Percentiles rank a stretch among this genome's conserved stretches.
These are phyloP conservation scores for Aspergillus pseudoterreus DNA, from an alignment of 2,329 filamentous ascomycete genomes.

Conservation along the genomic window DNA sequence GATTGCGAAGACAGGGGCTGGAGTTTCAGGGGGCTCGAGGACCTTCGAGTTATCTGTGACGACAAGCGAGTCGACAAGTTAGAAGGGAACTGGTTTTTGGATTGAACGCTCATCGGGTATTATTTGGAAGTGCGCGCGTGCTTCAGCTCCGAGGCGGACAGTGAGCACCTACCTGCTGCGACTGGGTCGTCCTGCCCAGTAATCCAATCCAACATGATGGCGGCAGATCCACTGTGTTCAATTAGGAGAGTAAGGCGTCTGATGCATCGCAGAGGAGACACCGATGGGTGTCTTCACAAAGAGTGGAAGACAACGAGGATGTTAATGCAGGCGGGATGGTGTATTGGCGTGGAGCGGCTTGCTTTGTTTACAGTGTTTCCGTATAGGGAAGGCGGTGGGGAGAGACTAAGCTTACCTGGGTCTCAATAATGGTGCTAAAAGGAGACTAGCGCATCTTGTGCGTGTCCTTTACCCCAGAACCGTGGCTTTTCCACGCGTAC, in stretches of 20 bases:
- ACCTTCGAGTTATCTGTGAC: slow-evolving; percentile 48
- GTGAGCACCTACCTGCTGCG: slow-evolving; percentile 24
- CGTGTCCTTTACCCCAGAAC: no score
- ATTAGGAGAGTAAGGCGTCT: slow-evolving; percentile 9
- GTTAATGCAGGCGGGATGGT: slow-evolving; percentile 5
- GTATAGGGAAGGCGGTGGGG: not conserved
- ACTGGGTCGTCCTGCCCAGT: slow-evolving; percentile 26
- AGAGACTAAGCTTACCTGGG: no score
- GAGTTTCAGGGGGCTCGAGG: slow-evolving; percentile 59
- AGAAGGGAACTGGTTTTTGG: slow-evolving; percentile 1
- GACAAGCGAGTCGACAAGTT: slow-evolving; percentile 11
- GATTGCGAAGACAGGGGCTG: slow-evolving; percentile 63
- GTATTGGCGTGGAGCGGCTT: slow-evolving; percentile 25
- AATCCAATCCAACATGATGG: slow-evolving; percentile 34
- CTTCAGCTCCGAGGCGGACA: slow-evolving; percentile 8
- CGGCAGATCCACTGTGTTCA: slow-evolving; percentile 10
- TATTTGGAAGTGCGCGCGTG: not conserved
- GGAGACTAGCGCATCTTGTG: no score
- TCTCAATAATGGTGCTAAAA: no score
- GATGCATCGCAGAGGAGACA: slow-evolving; percentile 15
- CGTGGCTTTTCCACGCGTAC: no score
- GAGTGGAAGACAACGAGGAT: not conserved
- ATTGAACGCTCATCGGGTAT: no score
- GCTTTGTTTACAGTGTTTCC: slow-evolving; percentile 33
- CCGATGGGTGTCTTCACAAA: slow-evolving; percentile 12